Conservation (phyloP, 2,329 filamentous ascomycete species). For the Lecanicillium sp. region DNA sequence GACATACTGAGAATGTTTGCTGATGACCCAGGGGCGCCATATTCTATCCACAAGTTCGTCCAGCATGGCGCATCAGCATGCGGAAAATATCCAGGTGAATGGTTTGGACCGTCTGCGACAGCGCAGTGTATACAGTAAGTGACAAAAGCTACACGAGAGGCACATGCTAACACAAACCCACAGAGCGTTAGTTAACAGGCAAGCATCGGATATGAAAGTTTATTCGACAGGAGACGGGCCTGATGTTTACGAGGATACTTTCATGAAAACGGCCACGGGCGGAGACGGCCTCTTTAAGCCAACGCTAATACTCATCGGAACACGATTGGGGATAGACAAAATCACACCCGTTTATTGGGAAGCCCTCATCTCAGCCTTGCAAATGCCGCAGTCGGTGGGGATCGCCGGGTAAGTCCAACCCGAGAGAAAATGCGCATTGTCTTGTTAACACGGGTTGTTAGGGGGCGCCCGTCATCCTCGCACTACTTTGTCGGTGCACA, state of each 20-base stretch:
- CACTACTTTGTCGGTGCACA: conserved; percentile 55
- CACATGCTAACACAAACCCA: conserved; percentile 10
- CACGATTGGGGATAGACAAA: conserved; percentile 85
- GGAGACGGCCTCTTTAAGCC: conserved; percentile 63
- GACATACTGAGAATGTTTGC: conserved; percentile 75
- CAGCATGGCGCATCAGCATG: conserved; percentile 78
- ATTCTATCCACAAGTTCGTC: conserved; percentile 94
- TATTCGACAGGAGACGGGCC: conserved; percentile 86
- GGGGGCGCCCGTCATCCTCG: conserved; percentile 85
- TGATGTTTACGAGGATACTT: conserved; percentile 87
- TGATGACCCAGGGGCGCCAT: conserved; percentile 77
- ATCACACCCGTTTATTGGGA: conserved; percentile 94
- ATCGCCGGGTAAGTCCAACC: conserved; percentile 70
- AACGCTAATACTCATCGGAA: conserved; percentile 82
- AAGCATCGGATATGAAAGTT: conserved; percentile 61
- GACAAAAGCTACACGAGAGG: not conserved
- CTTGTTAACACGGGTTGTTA: too few relatives aligned
- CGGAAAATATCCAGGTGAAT: conserved; percentile 92
- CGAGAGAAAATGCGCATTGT: not conserved
- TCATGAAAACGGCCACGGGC: conserved; percentile 68
- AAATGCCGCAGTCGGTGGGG: conserved; percentile 87
- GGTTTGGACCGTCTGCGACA: conserved; percentile 97
- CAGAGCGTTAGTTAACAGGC: conserved; percentile 67
- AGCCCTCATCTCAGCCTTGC: conserved; percentile 75
- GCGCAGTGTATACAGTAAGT: conserved; percentile 87